Conservation (phyloP, 208 protist genomes). For the Leishmania amazonensis region DNA sequence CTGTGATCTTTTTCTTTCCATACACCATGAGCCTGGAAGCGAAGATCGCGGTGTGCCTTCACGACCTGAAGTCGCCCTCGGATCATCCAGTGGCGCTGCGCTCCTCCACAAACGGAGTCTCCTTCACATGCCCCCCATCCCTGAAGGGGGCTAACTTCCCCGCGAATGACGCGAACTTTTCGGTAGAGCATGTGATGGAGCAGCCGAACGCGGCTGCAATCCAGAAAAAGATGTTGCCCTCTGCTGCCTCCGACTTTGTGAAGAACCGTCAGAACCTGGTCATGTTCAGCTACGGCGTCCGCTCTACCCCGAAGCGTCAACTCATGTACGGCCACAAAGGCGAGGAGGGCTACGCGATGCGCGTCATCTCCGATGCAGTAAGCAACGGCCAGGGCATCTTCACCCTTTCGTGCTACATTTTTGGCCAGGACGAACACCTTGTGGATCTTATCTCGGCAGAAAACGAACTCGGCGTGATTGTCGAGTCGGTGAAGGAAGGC, state of each 20-base stretch:
- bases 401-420: conserved; percentile 70
- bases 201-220: conserved; percentile 42
- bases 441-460: conserved; percentile 78
- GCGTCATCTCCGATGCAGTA: conserved; percentile 72
- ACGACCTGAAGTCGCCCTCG: conserved; percentile 49
- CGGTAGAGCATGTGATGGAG: conserved; percentile 59
- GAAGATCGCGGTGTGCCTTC: conserved; percentile 67
- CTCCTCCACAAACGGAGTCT: conserved; percentile 50
- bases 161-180: conserved; percentile 62
- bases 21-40: conserved; percentile 58
- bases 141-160: conserved; percentile 77
- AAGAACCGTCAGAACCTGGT: conserved; percentile 79
- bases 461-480: conserved; percentile 84
- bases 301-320: conserved; percentile 83
- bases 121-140: conserved; percentile 56
- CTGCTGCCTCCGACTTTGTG: conserved; percentile 54
- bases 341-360: conserved; percentile 71
- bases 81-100: conserved; percentile 43
- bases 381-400: conserved; percentile 58
- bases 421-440: conserved; percentile 76
- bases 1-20: neutral
- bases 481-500: conserved; percentile 89
- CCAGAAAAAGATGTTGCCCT: conserved; percentile 37
- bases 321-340: conserved; percentile 70
- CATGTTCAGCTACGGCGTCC: conserved; percentile 83